Base-by-base conservation (phyloP, 2,329 filamentous ascomycete species). In the Colletotrichum brevisporum region DNA sequence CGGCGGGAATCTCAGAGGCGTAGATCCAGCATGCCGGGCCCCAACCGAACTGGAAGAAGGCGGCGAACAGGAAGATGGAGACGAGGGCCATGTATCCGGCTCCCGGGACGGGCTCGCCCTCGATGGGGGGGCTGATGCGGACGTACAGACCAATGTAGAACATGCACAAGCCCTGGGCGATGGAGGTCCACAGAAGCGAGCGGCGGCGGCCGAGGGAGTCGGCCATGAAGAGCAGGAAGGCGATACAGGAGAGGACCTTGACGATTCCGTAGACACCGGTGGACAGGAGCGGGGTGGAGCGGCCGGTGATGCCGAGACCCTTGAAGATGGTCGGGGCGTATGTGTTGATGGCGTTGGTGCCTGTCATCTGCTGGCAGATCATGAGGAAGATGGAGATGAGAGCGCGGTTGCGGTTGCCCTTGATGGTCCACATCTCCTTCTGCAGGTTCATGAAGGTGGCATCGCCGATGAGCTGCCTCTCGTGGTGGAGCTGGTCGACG, bases 311-410 rank as follows among this genome's bases (percentile, higher is more conserved):
- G 2, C 79, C 79, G 26, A 81, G 75, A 45, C 76, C 75, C 64
- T 76, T 67, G 74, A 79, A 79, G 66, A 79, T 79, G 18, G 71
- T 74, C 10, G 78, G 78, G 6, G 78, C 77, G 69, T 78, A 79
- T 10, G 76, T 78, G 74, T 78, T 79, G 74, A 91, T 63, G 51
- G 73, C 70, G 52, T 75, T 75, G 8, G 74, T 75, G 4, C 88
- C 88, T 0, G 89, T 91, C 86, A 91, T 89, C 75, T 91, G 89
- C 76, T 91, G 89, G 76, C 88, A 91, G 61, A 91, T 81, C 88
- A 88, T 79, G 62, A 84, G 76, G 21, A 76, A 59, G 69, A 91
- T 88, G 69, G 86, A 89, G 58, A 91, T 83, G 21, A 90, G 77
- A 1, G 84, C 86, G 48, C 89, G 83, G 74, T 89, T 88, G 58